Evolutionary conservation across 108 stramenopile genomes (phyloP), one percentile per base, ranked within the genome.

Genomic region (Aurantiochytrium sp.): DNA sequence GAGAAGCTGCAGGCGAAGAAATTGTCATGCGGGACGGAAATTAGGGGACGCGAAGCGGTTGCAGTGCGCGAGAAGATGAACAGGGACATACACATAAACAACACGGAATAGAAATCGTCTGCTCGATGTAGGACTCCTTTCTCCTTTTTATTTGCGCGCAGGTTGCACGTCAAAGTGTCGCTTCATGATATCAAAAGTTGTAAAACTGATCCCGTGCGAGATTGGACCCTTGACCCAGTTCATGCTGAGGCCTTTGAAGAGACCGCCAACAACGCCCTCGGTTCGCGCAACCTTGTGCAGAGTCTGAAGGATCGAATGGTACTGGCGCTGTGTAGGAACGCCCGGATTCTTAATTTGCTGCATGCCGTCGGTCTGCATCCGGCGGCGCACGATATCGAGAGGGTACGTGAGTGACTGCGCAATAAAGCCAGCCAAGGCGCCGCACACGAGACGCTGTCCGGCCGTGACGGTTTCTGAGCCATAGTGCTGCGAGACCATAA

Each of bases 191-290:
- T 98, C 98, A 91, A 97, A 99, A 5, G 95, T 93, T 12, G 98
- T 98, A 89, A 99, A 99, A 93, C 95, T 96, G 47, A 98, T 98
- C 49, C 95, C 93, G 88, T 98, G 97, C 16, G 96, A 96, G 89
- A 99, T 92, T 0, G 98, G 98, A 35, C 98, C 98, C 89, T 98
- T 98, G 44, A 98, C 91, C 98, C 98, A 98, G 93, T 99, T 99
- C 96, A 99, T 93, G 57, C 91, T 92, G 18, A 99, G 96, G n/a
- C 98, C 98, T 89, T 97, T 97, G 91, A 95, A 98, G 49, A 98
- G 96, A 3, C 97, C 97, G 25, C 96, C 89, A 0, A 96, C 71
- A 6, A 97, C 97, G 89, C 98, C 97, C 90, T 98, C 97, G 58
- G 91, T 83, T 45, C 95, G 93, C 18, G 98, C 92, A 21, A 94